Percentiles rank a stretch among this genome's conserved stretches.
phyloP scores from a whole-genome alignment of 1,284 basidiomycete genomes.

The Moesziomyces globuligerus region DNA sequence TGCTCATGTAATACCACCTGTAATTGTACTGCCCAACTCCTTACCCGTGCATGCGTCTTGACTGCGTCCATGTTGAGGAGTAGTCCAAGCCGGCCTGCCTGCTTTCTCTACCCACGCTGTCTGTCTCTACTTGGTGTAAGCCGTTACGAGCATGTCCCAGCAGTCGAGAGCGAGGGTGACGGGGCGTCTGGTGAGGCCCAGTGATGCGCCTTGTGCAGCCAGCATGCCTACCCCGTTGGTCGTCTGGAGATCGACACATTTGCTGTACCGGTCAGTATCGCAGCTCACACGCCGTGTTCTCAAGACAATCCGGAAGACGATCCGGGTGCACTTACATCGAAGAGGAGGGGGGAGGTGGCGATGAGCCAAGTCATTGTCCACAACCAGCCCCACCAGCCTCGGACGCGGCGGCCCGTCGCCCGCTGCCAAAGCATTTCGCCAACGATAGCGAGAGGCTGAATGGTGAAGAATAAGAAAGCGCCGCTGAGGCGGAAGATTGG shows the following conservation, averaged over 20 bases:
- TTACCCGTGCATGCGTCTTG: neutral
- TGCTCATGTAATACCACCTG: slow-evolving; percentile 29
- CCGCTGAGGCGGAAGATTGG: slow-evolving; percentile 4
- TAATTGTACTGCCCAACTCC: slow-evolving; percentile 19
- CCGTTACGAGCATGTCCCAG: no score
- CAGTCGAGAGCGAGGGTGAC: slow-evolving; percentile 17
- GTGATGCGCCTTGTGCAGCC: slow-evolving; percentile 4
- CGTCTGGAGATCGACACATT: neutral
- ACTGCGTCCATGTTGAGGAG: neutral
- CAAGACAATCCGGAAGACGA: neutral
- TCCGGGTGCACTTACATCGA: slow-evolving; percentile 9
- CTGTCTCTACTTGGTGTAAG: no score
- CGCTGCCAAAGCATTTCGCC: slow-evolving; percentile 22
- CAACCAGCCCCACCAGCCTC: slow-evolving; percentile 28
- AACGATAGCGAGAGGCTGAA: slow-evolving; percentile 26
- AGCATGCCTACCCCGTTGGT: slow-evolving; percentile 13
- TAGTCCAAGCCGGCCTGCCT: no score
- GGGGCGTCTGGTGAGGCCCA: slow-evolving; percentile 8
- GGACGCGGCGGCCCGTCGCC: slow-evolving; percentile 10
- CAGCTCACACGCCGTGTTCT: no score
- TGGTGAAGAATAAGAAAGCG: slow-evolving; percentile 22
- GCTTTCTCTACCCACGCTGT: no score
- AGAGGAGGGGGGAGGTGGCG: slow-evolving; percentile 9
- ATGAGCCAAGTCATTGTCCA: slow-evolving; percentile 26
- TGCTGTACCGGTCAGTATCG: no score